phyloP scores from a whole-genome alignment of 1,139 yeast species.

The Suhomyces choctaworum region DNA sequence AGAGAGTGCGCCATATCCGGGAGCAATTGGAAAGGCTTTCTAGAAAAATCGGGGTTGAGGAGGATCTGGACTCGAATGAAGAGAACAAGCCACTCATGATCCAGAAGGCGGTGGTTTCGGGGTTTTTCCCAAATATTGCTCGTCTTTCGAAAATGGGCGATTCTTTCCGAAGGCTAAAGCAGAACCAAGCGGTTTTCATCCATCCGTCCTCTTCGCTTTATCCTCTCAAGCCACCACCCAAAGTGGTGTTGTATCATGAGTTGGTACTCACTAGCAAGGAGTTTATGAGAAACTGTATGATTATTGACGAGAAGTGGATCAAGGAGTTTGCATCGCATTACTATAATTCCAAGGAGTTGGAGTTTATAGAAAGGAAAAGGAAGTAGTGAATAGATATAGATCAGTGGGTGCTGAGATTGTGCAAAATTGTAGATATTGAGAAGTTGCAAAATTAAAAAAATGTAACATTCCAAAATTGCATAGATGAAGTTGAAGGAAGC shows the following conservation, averaged over 20 bases:
- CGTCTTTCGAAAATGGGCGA: constrained; percentile 72
- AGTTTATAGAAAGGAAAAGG: constrained; percentile 12
- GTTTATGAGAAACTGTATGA: constrained; percentile 84
- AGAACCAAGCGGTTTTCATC: constrained; percentile 65
- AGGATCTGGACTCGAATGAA: constrained; percentile 4
- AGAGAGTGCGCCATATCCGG: constrained; percentile 69
- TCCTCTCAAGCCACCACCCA: constrained; percentile 67
- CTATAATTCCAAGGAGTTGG: constrained; percentile 20
- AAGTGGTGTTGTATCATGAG: constrained; percentile 75
- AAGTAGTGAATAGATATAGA: too few species aligned
- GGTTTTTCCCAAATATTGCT: constrained; percentile 82
- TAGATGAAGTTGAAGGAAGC: too few species aligned
- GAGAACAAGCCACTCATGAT: constrained; percentile 37
- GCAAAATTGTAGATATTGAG: too few species aligned
- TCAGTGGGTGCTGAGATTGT: background rate
- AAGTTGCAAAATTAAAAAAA: too few species aligned
- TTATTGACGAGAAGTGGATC: constrained; percentile 67
- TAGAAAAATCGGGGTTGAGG: constrained; percentile 49
- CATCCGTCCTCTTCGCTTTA: constrained; percentile 81
- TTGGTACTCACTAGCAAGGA: constrained; percentile 84
- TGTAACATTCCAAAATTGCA: too few species aligned
- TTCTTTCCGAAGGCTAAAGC: constrained; percentile 60
- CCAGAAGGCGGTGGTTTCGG: constrained; percentile 71
- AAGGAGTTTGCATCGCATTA: constrained; percentile 66
- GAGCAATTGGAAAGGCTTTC: constrained; percentile 69